phyloP scores from a whole-genome alignment of 306 rosid genomes.

The Quercus agrifolia region DNA sequence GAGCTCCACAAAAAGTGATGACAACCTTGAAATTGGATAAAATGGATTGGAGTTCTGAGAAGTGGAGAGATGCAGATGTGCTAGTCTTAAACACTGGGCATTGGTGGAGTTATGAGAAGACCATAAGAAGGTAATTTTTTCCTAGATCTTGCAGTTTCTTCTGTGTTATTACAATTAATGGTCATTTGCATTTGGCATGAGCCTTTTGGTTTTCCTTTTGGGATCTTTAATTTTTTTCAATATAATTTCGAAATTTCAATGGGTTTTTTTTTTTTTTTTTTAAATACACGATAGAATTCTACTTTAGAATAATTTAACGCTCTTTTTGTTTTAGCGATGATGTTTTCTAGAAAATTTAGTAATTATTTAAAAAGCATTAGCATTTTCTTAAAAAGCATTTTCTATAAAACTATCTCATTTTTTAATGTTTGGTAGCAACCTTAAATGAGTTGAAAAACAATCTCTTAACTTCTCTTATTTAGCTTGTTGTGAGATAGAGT shows the following conservation, averaged over 20 bases:
- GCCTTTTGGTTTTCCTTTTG: background rate
- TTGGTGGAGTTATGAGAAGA: constrained; percentile 87
- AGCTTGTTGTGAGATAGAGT: no score
- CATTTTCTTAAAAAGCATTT: no score
- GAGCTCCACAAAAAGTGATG: constrained; percentile 31
- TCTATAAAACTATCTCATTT: no score
- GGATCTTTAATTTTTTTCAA: no score
- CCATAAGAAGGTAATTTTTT: constrained; percentile 60
- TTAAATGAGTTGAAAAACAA: background rate
- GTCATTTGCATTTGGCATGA: background rate
- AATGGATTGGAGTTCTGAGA: constrained; percentile 82
- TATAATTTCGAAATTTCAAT: no score
- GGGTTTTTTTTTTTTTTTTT: background rate
- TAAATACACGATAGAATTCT: no score
- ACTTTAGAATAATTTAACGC: no score
- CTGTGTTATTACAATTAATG: background rate
- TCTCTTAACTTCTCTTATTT: no score
- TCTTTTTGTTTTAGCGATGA: no score
- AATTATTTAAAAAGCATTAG: no score
- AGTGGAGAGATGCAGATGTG: constrained; percentile 77
- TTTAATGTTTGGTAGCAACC: no score
- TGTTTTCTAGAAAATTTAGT: no score
- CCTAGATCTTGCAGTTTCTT: background rate
- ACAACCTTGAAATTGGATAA: constrained; percentile 69
- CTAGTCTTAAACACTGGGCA: constrained; percentile 80